Evolutionary conservation across 2,329 filamentous ascomycete genomes (phyloP), one percentile per base, ranked within the genome.

Genomic region (Neopestalotiopsis clavispora): DNA sequence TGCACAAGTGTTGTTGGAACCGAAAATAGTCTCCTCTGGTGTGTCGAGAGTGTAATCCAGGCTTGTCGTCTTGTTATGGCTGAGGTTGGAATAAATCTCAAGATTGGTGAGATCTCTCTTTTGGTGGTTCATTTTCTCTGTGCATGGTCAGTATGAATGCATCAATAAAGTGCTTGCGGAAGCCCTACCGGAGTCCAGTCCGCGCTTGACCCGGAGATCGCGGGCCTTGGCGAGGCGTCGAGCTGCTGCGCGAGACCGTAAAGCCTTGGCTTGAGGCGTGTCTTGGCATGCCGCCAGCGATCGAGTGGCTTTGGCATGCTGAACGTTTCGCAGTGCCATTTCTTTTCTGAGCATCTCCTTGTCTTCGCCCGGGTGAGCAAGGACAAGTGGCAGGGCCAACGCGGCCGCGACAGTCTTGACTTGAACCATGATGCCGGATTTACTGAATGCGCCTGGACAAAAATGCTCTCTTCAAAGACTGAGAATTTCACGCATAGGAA

Each of bases 1-100:
- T 32, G 87, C 77, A 70, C 86, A 88, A n/a, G 83, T 82, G 58
- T 77, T 79, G 73, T 83, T 82, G 67, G 77, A 78, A 1, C 79
- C 76, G 68, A 85, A 85, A 34, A 86, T 75, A 69, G 71, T 79
- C 57, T 74, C 70, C 7, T 76, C 73, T 10, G 78, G 73, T 7
- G 81, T 82, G 65, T 75, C 70, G 4, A 71, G 62, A 20, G 75
- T 78, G 71, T 81, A 83, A 12, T 40, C 65, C 5, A 67, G 56
- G 12, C 17, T n/a, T 2, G 52, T 30, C 5, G 64, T 49, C 62
- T 65, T n/a, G 49, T 67, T 67, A 32, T 67, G 65, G 6, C 23
- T 67, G 52, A 23, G n/a, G 32, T 60, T 67, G 20, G 56, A 40
- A 30, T 67, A 67, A 7, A 30, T 12, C 17, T 56, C 65, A 7